Conservation (phyloP, 257 asterid species). For the Echites panduratus region DNA sequence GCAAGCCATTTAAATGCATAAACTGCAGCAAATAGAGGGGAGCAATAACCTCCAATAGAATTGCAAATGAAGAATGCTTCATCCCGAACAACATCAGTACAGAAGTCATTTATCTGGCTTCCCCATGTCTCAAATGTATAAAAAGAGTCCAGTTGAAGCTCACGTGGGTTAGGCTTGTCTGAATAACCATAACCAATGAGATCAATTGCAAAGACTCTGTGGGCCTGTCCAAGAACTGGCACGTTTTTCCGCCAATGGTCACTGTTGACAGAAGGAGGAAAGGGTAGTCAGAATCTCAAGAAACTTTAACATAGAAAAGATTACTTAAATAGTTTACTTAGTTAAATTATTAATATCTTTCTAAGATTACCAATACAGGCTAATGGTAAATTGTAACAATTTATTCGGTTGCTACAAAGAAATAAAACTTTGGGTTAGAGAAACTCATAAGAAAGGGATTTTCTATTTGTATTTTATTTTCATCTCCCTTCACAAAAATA, state of each 20-base stretch:
- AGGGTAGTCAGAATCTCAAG: not conserved
- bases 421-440: too few relatives aligned
- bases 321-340: not conserved
- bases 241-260: constrained; percentile 97
- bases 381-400: too few relatives aligned
- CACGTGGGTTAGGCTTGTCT: constrained; percentile 82
- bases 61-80: constrained; percentile 82
- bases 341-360: too few relatives aligned
- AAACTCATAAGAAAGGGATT: too few relatives aligned
- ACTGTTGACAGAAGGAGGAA: constrained; percentile 30
- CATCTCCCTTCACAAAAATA: too few relatives aligned
- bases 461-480: too few relatives aligned
- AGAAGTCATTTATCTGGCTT: constrained; percentile 82
- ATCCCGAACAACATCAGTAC: constrained; percentile 56
- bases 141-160: constrained; percentile 44
- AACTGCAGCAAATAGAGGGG: not conserved
- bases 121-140: constrained; percentile 98
- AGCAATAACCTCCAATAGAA: constrained; percentile 79
- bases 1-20: not conserved
- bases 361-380: too few relatives aligned
- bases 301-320: too few relatives aligned
- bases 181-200: constrained; percentile 96
- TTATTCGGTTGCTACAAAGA: too few relatives aligned
- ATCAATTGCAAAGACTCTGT: constrained; percentile 88
- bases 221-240: constrained; percentile 69